Evolutionary conservation across 2,329 filamentous ascomycete species (phyloP).

Genomic region (Cordyceps cateniannulata): DNA sequence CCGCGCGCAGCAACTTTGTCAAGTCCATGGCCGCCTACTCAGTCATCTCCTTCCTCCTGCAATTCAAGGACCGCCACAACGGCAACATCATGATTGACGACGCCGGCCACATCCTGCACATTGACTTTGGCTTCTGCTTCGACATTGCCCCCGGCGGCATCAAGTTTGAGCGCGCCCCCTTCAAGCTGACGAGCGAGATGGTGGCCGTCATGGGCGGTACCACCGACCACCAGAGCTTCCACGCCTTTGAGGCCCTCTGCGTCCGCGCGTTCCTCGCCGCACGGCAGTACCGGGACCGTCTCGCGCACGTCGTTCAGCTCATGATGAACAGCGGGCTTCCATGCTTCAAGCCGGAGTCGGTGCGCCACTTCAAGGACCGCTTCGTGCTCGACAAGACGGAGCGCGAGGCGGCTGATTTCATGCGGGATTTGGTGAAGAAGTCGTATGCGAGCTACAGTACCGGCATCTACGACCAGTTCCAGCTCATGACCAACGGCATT

Average conservation of each 20-base stretch:
- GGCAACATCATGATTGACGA: slow-evolving; percentile 99
- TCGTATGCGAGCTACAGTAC: slow-evolving; percentile 89
- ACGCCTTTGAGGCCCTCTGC: slow-evolving; percentile 93
- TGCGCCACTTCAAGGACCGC: slow-evolving; percentile 84
- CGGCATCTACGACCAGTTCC: slow-evolving; percentile 95
- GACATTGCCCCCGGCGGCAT: slow-evolving; percentile 96
- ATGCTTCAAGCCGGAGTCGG: slow-evolving; percentile 95
- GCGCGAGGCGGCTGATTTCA: slow-evolving; percentile 89
- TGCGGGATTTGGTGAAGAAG: slow-evolving; percentile 82
- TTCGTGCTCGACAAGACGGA: slow-evolving; percentile 92
- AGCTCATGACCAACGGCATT: slow-evolving; percentile 94
- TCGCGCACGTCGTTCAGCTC: slow-evolving; percentile 81
- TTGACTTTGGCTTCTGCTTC: slow-evolving; percentile 99
- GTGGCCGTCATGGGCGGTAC: slow-evolving; percentile 96
- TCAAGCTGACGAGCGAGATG: slow-evolving; percentile 98
- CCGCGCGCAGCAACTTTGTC: slow-evolving; percentile 93
- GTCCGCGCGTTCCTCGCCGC: slow-evolving; percentile 91
- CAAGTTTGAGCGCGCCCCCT: slow-evolving; percentile 94
- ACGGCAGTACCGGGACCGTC: slow-evolving; percentile 78
- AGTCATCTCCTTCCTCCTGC: slow-evolving; percentile 89
- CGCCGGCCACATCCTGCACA: slow-evolving; percentile 93
- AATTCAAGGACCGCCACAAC: slow-evolving; percentile 99
- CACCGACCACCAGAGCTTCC: slow-evolving; percentile 78
- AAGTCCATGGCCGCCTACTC: slow-evolving; percentile 99
- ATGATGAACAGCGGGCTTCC: slow-evolving; percentile 96